Conservation (phyloP, 305 asterid genomes). For the Solanum hybrid region DNA sequence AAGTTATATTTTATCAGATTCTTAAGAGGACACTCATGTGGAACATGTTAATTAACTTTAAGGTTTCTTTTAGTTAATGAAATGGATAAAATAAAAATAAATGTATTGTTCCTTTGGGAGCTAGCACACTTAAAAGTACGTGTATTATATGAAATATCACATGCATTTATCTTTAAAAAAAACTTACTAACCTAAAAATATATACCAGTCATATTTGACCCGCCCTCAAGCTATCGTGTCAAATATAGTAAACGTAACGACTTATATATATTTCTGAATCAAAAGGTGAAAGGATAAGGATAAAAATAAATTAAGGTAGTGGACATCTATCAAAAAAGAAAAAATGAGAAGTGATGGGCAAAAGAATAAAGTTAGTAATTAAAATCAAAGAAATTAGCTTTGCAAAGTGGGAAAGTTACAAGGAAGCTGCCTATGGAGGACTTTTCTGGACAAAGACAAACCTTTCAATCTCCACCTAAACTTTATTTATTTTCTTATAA, state of each 20-base stretch:
- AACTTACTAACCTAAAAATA: background rate
- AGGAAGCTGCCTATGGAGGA: slow-evolving; percentile 3
- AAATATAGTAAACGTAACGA: background rate
- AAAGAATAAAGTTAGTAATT: background rate
- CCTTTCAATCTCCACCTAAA: background rate
- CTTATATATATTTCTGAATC: background rate
- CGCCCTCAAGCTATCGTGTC: background rate
- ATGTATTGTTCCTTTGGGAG: background rate
- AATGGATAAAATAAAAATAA: background rate
- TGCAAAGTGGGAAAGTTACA: background rate
- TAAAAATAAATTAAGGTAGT: background rate
- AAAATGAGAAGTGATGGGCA: background rate
- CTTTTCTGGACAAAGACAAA: background rate
- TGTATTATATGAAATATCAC: too few species aligned
- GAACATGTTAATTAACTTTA: too few species aligned
- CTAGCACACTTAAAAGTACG: background rate
- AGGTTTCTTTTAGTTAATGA: background rate
- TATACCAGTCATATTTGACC: background rate
- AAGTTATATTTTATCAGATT: too few species aligned
- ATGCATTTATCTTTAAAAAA: background rate
- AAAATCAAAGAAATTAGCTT: background rate
- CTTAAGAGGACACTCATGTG: too few species aligned
- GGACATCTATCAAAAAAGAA: background rate
- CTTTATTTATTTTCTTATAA: background rate
- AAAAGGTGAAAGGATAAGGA: background rate